A percentile compares a stretch with the other conserved stretches of the same genome.
phyloP scores from a whole-genome alignment of 305 asterid species.

The Fraxinus ornus region DNA sequence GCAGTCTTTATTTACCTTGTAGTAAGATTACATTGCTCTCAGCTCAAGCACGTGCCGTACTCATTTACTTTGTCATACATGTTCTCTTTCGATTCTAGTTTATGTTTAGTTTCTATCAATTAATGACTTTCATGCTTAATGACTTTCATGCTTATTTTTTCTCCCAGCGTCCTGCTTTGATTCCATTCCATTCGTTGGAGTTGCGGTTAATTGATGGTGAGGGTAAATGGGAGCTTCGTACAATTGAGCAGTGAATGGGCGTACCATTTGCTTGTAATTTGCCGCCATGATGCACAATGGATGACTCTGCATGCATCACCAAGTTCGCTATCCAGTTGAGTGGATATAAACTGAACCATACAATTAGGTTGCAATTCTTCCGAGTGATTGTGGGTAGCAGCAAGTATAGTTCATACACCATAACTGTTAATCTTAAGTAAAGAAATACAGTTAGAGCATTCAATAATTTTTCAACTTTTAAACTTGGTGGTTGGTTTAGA shows the following conservation, averaged over 20 bases:
- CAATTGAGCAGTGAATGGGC: slow-evolving; percentile 55
- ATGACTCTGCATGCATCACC: slow-evolving; percentile 18
- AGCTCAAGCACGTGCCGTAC: not conserved
- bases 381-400: slow-evolving; percentile 9
- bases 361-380: slow-evolving; percentile 6
- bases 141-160: slow-evolving; percentile 3
- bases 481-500: slow-evolving; percentile 23
- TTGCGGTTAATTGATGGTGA: slow-evolving; percentile 92
- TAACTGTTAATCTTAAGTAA: slow-evolving; percentile 31
- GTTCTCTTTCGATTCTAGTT: not conserved
- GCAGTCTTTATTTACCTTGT: slow-evolving; percentile 5
- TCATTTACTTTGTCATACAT: not conserved
- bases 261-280: slow-evolving; percentile 21
- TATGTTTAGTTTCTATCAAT: slow-evolving; percentile 2
- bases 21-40: slow-evolving; percentile 9
- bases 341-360: slow-evolving; percentile 5
- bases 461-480: slow-evolving; percentile 6
- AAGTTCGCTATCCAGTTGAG: slow-evolving; percentile 15
- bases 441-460: slow-evolving; percentile 12
- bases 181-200: slow-evolving; percentile 90
- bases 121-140: not conserved
- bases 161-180: slow-evolving; percentile 91
- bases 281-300: slow-evolving; percentile 17
- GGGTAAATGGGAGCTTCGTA: slow-evolving; percentile 98
- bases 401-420: slow-evolving; percentile 17